Percentiles rank a stretch among this genome's conserved stretches.
phyloP scores from a whole-genome alignment of 257 asterid genomes.

The Penstemon eatonii region DNA sequence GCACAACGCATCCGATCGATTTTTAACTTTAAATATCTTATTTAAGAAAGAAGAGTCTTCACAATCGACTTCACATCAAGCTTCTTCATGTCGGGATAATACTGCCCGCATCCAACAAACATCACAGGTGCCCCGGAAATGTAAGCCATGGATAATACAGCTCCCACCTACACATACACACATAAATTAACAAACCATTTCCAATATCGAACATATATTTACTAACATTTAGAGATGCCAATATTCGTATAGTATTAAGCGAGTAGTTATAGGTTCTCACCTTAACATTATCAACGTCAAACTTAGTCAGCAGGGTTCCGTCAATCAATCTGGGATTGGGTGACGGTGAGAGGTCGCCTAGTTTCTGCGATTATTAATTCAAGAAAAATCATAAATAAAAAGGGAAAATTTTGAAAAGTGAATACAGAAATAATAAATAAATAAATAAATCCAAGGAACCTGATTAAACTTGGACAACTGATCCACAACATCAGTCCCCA shows the following conservation, averaged over 20 bases:
- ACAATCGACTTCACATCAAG: no score
- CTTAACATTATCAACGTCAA: constrained; percentile 94
- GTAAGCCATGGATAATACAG: no score
- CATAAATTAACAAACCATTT: no score
- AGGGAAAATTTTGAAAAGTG: not conserved
- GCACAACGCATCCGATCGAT: no score
- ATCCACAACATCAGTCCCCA: constrained; percentile 95
- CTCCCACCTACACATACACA: no score
- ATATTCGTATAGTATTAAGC: no score
- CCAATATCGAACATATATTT: no score
- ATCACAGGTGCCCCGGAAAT: no score
- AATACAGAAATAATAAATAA: not conserved
- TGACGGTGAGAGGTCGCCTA: constrained; percentile 88
- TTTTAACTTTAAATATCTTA: constrained; percentile 24
- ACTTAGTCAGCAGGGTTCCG: constrained; percentile 91
- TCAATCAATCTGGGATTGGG: constrained; percentile 84
- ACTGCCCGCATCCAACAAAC: no score
- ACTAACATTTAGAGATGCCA: no score
- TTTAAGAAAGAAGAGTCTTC: not conserved
- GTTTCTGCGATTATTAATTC: constrained; percentile 52
- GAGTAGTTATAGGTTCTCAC: constrained; percentile 29
- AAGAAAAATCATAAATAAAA: not conserved
- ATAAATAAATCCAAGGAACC: constrained; percentile 37
- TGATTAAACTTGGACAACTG: constrained; percentile 90
- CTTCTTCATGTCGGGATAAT: no score